A percentile compares a stretch with the other conserved stretches of the same genome.
Conservation (phyloP, 1,284 basidiomycete species). For the Anthracocystis walkeri region DNA sequence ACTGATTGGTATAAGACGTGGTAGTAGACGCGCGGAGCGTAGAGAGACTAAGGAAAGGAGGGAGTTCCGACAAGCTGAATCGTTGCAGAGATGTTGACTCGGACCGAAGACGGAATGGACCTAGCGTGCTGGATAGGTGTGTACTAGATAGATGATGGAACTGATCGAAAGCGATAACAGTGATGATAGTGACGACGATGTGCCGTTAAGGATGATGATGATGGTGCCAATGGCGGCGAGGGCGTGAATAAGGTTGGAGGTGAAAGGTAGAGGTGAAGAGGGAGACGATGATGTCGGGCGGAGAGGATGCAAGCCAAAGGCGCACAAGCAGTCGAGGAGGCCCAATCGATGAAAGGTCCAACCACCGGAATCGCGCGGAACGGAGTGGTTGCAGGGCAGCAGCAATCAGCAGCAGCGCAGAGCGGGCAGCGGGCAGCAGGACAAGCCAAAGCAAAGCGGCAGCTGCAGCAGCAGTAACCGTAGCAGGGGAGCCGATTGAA, state of each 20-base stretch:
- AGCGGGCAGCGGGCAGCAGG: conserved; percentile 5
- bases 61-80: neutral
- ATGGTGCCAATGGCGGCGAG: neutral
- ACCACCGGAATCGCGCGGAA: conserved; percentile 22
- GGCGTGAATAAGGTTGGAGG: neutral
- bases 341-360: conserved; percentile 19
- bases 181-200: conserved; percentile 13
- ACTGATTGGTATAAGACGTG: conserved; percentile 1
- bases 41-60: neutral
- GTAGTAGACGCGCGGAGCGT: neutral
- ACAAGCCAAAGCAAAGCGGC: neutral
- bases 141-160: neutral
- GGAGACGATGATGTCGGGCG: conserved; percentile 29
- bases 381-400: conserved; percentile 2
- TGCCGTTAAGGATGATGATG: conserved; percentile 9
- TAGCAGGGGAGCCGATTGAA: neutral
- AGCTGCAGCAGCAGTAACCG: too few species aligned
- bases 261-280: neutral
- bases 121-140: neutral
- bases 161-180: neutral
- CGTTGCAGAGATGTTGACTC: neutral
- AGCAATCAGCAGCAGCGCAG: conserved; percentile 3
- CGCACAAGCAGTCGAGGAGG: conserved; percentile 3
- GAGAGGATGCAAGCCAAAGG: conserved; percentile 10
- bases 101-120: neutral